Conservation (phyloP, 495 filamentous ascomycete species). For the Tuber aestivum region DNA sequence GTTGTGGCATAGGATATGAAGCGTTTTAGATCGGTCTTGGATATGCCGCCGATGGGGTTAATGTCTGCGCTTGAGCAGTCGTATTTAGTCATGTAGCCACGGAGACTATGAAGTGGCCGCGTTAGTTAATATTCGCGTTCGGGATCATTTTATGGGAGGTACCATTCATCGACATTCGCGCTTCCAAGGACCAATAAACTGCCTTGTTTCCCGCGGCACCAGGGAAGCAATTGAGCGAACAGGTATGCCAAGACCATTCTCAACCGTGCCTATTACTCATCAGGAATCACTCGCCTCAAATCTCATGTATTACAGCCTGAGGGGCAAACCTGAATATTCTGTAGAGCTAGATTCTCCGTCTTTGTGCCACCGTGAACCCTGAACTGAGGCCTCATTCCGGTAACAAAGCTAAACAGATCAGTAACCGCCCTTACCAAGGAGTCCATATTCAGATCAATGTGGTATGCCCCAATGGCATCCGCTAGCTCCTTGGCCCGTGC, state of each 20-base stretch:
- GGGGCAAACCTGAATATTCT: conserved; percentile 61
- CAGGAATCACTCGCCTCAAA: conserved; percentile 25
- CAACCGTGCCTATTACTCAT: conserved; percentile 51
- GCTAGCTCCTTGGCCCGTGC: conserved; percentile 63
- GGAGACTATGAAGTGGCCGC: conserved; percentile 43
- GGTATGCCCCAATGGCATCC: conserved; percentile 64
- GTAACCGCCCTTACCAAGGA: conserved; percentile 53
- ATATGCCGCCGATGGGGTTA: conserved; percentile 68
- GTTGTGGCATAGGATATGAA: conserved; percentile 65
- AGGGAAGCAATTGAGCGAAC: conserved; percentile 63
- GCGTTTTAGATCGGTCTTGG: conserved; percentile 67
- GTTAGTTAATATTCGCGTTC: conserved; percentile 23
- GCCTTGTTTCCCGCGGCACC: conserved; percentile 50
- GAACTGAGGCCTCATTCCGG: conserved; percentile 59
- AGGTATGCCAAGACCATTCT: conserved; percentile 78
- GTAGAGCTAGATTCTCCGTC: conserved; percentile 63
- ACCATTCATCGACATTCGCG: conserved; percentile 53
- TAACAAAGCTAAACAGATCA: conserved; percentile 52
- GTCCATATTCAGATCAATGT: conserved; percentile 73
- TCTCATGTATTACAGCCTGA: background rate
- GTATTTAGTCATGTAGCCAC: conserved; percentile 71
- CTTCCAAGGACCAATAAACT: conserved; percentile 60
- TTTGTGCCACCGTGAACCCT: conserved; percentile 60
- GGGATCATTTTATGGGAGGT: background rate
- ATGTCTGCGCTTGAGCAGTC: conserved; percentile 58